phyloP scores from a whole-genome alignment of 495 filamentous ascomycete species.

The Aspergillus bridgeri region DNA sequence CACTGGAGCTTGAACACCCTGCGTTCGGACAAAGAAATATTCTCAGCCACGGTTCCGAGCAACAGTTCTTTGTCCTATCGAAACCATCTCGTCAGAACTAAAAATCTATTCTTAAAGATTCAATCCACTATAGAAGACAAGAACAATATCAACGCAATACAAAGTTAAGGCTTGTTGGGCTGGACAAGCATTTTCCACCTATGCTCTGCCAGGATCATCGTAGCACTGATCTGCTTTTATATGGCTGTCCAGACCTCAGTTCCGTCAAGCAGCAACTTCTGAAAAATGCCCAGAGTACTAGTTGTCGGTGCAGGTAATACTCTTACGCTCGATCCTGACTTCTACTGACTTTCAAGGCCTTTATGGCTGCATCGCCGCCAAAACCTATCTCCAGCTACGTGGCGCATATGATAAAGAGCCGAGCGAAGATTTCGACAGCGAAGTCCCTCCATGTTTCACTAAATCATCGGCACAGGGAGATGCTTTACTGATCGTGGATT shows the following conservation, averaged over 20 bases:
- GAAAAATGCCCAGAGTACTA: not conserved
- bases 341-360: conserved; percentile 11
- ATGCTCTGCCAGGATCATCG: too few relatives aligned
- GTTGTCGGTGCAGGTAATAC: not conserved
- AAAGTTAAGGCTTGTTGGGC: too few relatives aligned
- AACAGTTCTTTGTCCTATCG: not conserved
- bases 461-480: not conserved
- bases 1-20: conserved; percentile 9
- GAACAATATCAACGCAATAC: too few relatives aligned
- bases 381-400: conserved; percentile 52
- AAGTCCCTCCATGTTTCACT: not conserved
- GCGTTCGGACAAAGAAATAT: too few relatives aligned
- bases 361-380: conserved; percentile 55
- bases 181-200: too few relatives aligned
- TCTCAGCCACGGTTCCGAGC: not conserved
- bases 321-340: not conserved
- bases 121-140: too few relatives aligned
- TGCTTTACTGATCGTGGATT: conserved; percentile 44
- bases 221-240: too few relatives aligned
- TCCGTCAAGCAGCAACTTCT: too few relatives aligned
- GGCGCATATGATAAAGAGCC: conserved; percentile 13
- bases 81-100: not conserved
- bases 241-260: too few relatives aligned
- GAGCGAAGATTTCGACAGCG: not conserved
- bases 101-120: too few relatives aligned